These are phyloP conservation scores for Amphichorda felina DNA, from an alignment of 2,329 filamentous ascomycete species.

Conservation along the genomic window DNA sequence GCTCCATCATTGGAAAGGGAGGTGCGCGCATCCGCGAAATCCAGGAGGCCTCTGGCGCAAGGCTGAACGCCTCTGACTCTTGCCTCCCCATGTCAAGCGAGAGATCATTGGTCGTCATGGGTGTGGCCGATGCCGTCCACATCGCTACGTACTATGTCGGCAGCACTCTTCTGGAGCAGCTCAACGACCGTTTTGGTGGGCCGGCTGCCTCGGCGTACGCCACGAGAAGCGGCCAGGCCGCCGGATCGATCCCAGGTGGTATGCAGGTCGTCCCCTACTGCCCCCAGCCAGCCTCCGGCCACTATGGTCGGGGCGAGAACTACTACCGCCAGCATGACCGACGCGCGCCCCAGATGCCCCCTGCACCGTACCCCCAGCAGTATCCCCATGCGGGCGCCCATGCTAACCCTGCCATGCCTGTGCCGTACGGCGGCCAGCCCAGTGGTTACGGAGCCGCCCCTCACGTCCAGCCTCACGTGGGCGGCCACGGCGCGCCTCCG, in stretches of 20 bases:
- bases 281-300: slow-evolving; percentile 83
- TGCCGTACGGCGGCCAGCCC: slow-evolving; percentile 71
- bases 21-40: slow-evolving; percentile 96
- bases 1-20: slow-evolving; percentile 96
- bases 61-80: slow-evolving; percentile 91
- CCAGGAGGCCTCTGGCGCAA: slow-evolving; percentile 91
- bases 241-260: slow-evolving; percentile 86
- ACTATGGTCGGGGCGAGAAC: slow-evolving; percentile 83
- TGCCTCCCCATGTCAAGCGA: slow-evolving; percentile 92
- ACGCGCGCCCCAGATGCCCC: slow-evolving; percentile 33
- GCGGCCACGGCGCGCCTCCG: slow-evolving; percentile 44
- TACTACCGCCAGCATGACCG: slow-evolving; percentile 64
- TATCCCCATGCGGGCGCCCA: slow-evolving; percentile 53
- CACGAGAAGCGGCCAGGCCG: slow-evolving; percentile 83
- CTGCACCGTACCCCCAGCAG: slow-evolving; percentile 58
- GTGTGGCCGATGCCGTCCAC: slow-evolving; percentile 94
- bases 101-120: slow-evolving; percentile 94
- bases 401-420: slow-evolving; percentile 49
- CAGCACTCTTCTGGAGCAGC: slow-evolving; percentile 92
- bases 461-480: slow-evolving; percentile 59
- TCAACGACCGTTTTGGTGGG: slow-evolving; percentile 92
- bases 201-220: slow-evolving; percentile 96
- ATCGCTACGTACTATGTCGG: slow-evolving; percentile 99
- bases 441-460: slow-evolving; percentile 65
- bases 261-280: slow-evolving; percentile 99